Evolutionary conservation across 2,329 filamentous ascomycete genomes (phyloP).

Genomic region (Colletotrichum musae): DNA sequence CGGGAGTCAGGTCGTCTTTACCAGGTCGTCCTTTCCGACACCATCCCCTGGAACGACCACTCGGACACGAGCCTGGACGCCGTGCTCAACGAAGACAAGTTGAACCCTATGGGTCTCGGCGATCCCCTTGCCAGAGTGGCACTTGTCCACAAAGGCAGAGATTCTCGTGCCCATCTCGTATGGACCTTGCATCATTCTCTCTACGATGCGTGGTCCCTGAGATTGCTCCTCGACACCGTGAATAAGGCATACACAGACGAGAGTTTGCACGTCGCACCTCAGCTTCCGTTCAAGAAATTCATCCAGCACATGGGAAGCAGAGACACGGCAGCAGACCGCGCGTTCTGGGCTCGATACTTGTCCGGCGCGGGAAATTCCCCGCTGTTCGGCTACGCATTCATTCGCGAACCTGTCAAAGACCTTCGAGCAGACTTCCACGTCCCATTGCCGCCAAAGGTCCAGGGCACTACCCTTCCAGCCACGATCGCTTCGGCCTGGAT

Average conservation of each 20-base stretch:
- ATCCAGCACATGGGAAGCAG: slow-evolving; percentile 1
- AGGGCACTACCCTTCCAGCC: slow-evolving; percentile 9
- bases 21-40: slow-evolving; percentile 17
- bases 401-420: slow-evolving; percentile 22
- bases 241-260: slow-evolving; percentile 38
- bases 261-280: background rate
- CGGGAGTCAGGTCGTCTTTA: background rate
- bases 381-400: slow-evolving; percentile 20
- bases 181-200: slow-evolving; percentile 39
- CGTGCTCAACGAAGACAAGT: slow-evolving; percentile 8
- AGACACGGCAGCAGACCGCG: background rate
- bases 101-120: slow-evolving; percentile 8
- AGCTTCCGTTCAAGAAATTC: slow-evolving; percentile 1
- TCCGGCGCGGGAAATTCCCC: slow-evolving; percentile 7
- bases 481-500: slow-evolving; percentile 21
- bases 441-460: slow-evolving; percentile 13
- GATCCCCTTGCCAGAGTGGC: slow-evolving; percentile 13
- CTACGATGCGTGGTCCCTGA: slow-evolving; percentile 38
- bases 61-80: background rate
- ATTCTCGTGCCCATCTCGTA: background rate
- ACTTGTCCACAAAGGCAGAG: slow-evolving; percentile 6
- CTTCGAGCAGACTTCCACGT: slow-evolving; percentile 13
- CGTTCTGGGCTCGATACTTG: slow-evolving; percentile 29
- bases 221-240: slow-evolving; percentile 39
- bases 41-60: slow-evolving; percentile 1